These are phyloP conservation scores for Eucalyptus erythrocorys DNA, from an alignment of 345 rosid genomes.

Conservation along the genomic window DNA sequence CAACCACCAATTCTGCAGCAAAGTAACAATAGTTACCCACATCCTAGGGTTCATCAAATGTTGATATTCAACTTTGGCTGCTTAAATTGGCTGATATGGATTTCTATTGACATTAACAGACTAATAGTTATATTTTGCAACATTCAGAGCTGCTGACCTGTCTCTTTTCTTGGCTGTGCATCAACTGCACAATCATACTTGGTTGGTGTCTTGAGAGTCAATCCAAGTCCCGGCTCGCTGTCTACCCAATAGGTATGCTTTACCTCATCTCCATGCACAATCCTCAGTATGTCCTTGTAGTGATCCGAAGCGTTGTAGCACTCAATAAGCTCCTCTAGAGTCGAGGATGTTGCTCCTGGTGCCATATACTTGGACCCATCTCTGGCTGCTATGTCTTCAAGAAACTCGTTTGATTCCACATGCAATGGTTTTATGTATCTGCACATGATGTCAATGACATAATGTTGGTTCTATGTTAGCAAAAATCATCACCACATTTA, in stretches of 20 bases:
- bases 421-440: slow-evolving; percentile 16
- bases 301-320: slow-evolving; percentile 15
- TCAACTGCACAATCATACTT: neutral
- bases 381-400: slow-evolving; percentile 14
- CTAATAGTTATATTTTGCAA: neutral
- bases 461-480: neutral
- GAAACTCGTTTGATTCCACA: slow-evolving; percentile 13
- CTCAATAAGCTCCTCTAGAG: slow-evolving; percentile 10
- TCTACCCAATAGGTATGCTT: slow-evolving; percentile 18
- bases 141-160: slow-evolving; percentile 1
- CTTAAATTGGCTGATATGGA: neutral
- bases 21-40: neutral
- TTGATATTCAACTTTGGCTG: neutral
- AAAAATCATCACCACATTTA: neutral
- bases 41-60: neutral
- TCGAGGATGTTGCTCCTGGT: slow-evolving; percentile 6
- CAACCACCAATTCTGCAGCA: slow-evolving; percentile 9
- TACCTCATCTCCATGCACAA: neutral
- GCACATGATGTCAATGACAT: neutral
- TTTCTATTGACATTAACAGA: neutral
- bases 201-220: slow-evolving; percentile 7
- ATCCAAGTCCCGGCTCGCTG: slow-evolving; percentile 18
- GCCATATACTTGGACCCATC: slow-evolving; percentile 8
- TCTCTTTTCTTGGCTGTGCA: slow-evolving; percentile 1
- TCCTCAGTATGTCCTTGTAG: slow-evolving; percentile 15